Evolutionary conservation across 371 early-diverging fungal species (phyloP).

Genomic region (Vairimorpha apis): DNA sequence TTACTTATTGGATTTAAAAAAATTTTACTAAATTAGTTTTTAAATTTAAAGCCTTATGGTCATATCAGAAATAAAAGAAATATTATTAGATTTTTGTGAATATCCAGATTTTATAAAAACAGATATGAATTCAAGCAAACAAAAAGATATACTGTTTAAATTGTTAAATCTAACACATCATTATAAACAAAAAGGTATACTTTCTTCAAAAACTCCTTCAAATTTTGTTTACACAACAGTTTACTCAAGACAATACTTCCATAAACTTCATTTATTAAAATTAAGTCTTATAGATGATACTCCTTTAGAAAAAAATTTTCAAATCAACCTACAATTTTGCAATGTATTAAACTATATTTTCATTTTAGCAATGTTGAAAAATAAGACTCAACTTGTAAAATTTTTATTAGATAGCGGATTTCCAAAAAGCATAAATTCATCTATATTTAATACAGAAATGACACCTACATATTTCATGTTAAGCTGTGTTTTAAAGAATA

Average conservation of each 20-base stretch:
- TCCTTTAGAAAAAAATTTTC: conserved; percentile 17
- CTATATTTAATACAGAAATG: conserved; percentile 44
- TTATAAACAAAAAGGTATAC: conserved; percentile 30
- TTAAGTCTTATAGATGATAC: conserved; percentile 37
- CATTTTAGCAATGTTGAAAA: conserved; percentile 55
- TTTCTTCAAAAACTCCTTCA: conserved; percentile 3
- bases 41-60: conserved; percentile 6
- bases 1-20: too few relatives aligned
- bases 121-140: conserved; percentile 37
- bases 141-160: conserved; percentile 34
- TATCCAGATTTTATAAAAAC: conserved; percentile 43
- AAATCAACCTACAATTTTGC: not conserved
- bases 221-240: not conserved
- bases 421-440: conserved; percentile 44
- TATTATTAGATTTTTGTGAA: too few relatives aligned
- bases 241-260: not conserved
- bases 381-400: conserved; percentile 46
- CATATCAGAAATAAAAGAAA: not conserved
- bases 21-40: conserved; percentile 1
- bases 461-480: conserved; percentile 54
- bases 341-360: conserved; percentile 51
- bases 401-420: conserved; percentile 54
- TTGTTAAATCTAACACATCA: conserved; percentile 25
- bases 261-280: conserved; percentile 26
- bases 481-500: conserved; percentile 30